These are phyloP conservation scores for Prunus davidiana DNA, from an alignment of 306 rosid genomes.

Conservation along the genomic window DNA sequence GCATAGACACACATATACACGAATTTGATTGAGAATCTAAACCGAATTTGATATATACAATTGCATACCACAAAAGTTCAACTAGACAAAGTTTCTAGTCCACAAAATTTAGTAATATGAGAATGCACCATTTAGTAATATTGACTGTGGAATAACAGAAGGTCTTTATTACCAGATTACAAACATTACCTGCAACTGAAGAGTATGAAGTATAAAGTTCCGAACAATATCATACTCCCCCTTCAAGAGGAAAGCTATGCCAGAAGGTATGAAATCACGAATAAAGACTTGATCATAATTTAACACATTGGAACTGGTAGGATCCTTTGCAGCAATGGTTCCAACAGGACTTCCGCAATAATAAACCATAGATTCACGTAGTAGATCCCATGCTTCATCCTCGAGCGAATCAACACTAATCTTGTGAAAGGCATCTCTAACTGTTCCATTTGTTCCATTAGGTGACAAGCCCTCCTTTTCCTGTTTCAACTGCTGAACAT, in stretches of 20 bases:
- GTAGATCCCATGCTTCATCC: slow-evolving; percentile 85
- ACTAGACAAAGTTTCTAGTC: neutral
- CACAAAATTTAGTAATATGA: neutral
- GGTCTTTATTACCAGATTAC: slow-evolving; percentile 5
- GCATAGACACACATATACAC: neutral
- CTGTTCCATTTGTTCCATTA: slow-evolving; percentile 46
- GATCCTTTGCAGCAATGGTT: slow-evolving; percentile 82
- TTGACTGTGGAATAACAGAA: neutral
- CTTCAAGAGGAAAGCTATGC: slow-evolving; percentile 81
- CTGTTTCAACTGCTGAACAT: slow-evolving; percentile 49
- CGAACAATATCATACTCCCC: slow-evolving; percentile 89
- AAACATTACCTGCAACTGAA: slow-evolving; percentile 79
- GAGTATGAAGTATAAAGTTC: slow-evolving; percentile 75
- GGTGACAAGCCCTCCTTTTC: slow-evolving; percentile 43
- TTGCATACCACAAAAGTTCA: neutral
- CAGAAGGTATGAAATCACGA: slow-evolving; percentile 91
- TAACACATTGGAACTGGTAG: slow-evolving; percentile 57
- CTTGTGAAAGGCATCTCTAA: slow-evolving; percentile 28
- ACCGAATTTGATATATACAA: neutral
- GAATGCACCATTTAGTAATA: neutral
- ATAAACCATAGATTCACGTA: slow-evolving; percentile 64
- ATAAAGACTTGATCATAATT: slow-evolving; percentile 90
- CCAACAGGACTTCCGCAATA: slow-evolving; percentile 82
- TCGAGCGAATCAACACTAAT: slow-evolving; percentile 45
- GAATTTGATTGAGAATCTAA: neutral